These are phyloP conservation scores for Cryphonectria japonica DNA, from an alignment of 2,329 filamentous ascomycete genomes.

Conservation along the genomic window DNA sequence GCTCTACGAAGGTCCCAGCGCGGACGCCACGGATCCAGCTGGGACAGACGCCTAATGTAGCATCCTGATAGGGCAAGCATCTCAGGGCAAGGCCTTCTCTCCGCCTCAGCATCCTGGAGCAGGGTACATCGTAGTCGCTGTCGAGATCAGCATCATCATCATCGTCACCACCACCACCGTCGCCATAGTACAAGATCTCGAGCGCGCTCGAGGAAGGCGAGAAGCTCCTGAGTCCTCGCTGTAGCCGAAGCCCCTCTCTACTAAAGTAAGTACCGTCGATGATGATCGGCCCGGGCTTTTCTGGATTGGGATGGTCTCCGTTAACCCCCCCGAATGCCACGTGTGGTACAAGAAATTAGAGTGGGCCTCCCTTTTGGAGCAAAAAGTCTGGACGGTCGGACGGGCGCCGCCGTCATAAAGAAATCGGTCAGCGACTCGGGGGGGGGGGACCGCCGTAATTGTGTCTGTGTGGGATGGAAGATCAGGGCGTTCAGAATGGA, in stretches of 20 bases:
- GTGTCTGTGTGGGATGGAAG: background rate
- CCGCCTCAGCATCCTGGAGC: background rate
- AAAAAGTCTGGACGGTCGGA: background rate
- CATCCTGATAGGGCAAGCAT: too few species aligned
- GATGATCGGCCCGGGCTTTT: constrained; percentile 3
- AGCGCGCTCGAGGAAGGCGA: background rate
- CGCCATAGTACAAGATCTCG: background rate
- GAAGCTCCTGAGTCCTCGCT: background rate
- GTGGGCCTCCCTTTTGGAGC: background rate
- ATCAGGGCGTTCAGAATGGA: background rate
- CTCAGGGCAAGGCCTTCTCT: background rate
- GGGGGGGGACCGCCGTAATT: background rate
- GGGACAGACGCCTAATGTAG: background rate
- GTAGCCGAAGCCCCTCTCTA: constrained; percentile 2
- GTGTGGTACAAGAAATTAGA: constrained; percentile 11
- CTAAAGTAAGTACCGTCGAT: background rate
- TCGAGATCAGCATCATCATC: background rate
- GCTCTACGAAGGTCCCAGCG: background rate
- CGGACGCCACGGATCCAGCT: background rate
- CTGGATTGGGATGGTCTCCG: constrained; percentile 6
- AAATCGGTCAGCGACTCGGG: background rate
- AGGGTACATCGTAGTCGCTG: background rate
- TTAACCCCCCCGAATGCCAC: constrained; percentile 8
- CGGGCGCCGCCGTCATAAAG: background rate
- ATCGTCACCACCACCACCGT: background rate